Evolutionary conservation across 2,329 filamentous ascomycete genomes (phyloP).

Genomic region (Decorospora gaudefroyi): DNA sequence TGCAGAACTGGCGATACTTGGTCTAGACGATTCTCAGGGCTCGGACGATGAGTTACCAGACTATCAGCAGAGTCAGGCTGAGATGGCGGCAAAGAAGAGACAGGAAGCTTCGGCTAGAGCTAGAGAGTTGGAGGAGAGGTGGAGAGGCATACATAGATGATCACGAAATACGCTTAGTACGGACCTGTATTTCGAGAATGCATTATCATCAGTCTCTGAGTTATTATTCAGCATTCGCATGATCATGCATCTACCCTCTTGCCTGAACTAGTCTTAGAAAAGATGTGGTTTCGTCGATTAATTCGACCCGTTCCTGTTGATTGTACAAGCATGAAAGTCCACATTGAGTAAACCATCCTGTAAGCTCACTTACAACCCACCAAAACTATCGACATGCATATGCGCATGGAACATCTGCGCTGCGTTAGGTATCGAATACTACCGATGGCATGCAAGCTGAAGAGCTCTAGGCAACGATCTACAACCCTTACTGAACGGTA

Average conservation of each 20-base stretch:
- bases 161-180: background rate
- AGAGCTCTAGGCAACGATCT: background rate
- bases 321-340: background rate
- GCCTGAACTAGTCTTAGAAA: too few relatives aligned
- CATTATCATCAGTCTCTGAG: too few relatives aligned
- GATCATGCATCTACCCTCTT: too few relatives aligned
- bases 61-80: slow-evolving; percentile 55
- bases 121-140: slow-evolving; percentile 52
- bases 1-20: slow-evolving; percentile 39
- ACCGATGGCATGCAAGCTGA: background rate
- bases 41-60: slow-evolving; percentile 50
- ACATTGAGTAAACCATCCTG: too few relatives aligned
- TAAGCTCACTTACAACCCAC: too few relatives aligned
- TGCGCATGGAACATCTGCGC: background rate
- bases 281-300: too few relatives aligned
- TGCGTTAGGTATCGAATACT: background rate
- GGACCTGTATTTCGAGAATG: background rate
- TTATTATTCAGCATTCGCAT: too few relatives aligned
- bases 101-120: slow-evolving; percentile 51
- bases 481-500: background rate
- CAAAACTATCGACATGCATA: background rate
- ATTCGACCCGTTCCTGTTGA: too few relatives aligned
- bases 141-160: slow-evolving; percentile 36
- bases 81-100: slow-evolving; percentile 49
- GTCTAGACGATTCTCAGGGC: slow-evolving; percentile 39